These are phyloP conservation scores for Agrocybe praecox DNA, from an alignment of 768 basidiomycete species.

Conservation along the genomic window DNA sequence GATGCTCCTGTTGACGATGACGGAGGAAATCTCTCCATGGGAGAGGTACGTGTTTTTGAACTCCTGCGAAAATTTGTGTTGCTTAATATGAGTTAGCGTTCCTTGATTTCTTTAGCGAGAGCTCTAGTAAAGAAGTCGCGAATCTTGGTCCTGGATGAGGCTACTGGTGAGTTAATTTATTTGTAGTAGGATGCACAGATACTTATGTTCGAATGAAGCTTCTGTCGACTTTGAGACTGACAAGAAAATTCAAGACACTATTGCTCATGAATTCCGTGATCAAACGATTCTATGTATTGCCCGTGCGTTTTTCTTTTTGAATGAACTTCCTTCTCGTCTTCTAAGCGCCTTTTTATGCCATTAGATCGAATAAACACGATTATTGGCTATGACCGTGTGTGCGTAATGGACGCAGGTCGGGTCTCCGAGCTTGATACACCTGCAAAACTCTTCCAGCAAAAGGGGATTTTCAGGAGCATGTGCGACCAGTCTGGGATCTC, in stretches of 20 bases:
- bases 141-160: conserved; percentile 88
- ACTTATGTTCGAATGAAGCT: conserved; percentile 35
- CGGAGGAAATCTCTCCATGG: conserved; percentile 79
- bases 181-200: background rate
- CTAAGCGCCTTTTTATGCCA: background rate
- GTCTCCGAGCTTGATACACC: conserved; percentile 88
- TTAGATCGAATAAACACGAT: conserved; percentile 84
- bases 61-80: background rate
- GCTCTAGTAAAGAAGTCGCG: conserved; percentile 85
- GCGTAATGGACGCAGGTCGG: conserved; percentile 81
- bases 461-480: conserved; percentile 82
- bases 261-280: conserved; percentile 78
- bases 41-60: conserved; percentile 39
- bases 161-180: conserved; percentile 52
- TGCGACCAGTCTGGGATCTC: conserved; percentile 77
- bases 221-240: conserved; percentile 90
- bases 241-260: conserved; percentile 87
- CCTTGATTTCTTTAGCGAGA: conserved; percentile 82
- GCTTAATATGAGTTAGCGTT: conserved; percentile 46
- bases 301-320: conserved; percentile 47
- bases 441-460: conserved; percentile 52
- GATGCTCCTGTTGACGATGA: conserved; percentile 86
- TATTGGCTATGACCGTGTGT: conserved; percentile 83
- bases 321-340: background rate
- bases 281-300: conserved; percentile 86